These are phyloP conservation scores for Fraxinus nigra DNA, from an alignment of 305 asterid species.

Conservation along the genomic window DNA sequence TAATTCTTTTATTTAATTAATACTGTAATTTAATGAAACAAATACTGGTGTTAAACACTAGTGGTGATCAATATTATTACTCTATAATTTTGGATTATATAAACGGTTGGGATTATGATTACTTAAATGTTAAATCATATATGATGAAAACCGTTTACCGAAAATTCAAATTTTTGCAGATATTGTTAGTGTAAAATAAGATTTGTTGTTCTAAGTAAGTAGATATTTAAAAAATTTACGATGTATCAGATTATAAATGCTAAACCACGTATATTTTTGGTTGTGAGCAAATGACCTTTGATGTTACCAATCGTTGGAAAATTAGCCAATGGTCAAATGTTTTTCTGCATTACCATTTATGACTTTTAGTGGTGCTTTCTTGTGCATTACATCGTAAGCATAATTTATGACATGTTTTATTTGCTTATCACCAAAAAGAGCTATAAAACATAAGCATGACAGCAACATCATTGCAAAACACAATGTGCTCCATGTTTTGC, in stretches of 20 bases:
- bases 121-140: not conserved
- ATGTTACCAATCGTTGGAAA: not conserved
- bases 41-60: too few species aligned
- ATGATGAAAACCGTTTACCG: not conserved
- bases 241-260: not conserved
- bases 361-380: not conserved
- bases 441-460: not conserved
- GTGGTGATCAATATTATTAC: too few species aligned
- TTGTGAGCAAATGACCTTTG: not conserved
- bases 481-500: not conserved
- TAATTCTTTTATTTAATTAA: too few species aligned
- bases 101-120: slow-evolving; percentile 32
- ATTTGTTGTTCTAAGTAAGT: not conserved
- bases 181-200: not conserved
- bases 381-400: not conserved
- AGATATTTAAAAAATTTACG: not conserved
- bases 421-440: not conserved
- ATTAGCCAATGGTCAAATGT: not conserved
- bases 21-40: too few species aligned
- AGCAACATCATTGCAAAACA: not conserved
- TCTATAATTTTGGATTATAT: not conserved
- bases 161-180: not conserved
- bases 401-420: not conserved
- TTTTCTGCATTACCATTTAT: not conserved
- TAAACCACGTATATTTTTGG: not conserved